Base-by-base conservation (phyloP, 2,329 filamentous ascomycete species). In the Trichothecium sympodiale region DNA sequence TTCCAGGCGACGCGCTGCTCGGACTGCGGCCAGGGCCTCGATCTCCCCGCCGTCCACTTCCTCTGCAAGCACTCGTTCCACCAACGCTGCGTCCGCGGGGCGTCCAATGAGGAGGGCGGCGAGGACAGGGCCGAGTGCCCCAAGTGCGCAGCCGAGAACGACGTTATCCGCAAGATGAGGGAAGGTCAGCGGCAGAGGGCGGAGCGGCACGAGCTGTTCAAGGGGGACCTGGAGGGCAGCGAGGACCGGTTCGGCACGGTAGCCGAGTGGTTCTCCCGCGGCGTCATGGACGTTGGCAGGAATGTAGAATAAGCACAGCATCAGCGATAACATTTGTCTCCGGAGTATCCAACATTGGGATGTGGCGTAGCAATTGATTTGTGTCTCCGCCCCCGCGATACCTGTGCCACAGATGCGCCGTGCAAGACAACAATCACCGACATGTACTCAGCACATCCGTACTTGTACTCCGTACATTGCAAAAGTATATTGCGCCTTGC, bases 11-110 rank as follows among this genome's bases (percentile, higher is more conserved):
- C 87, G 25, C 75, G 91, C 35, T 98, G 91, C 55, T 80, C 82
- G 18, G 79, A 83, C 35, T 98, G 91, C 55, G 77, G 77, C 13
- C 73, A 77, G 27, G 70, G 75, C 17, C 69, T 96, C 14, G 88
- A 95, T 45, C 66, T 96, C 10, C 91, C 91, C 0, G 84, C 80
- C 0, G 88, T 98, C 33, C 91, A 98, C 54, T 98, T 98, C 56
- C 61, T 98, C 43, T 98, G 91, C 65, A 94, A 94, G 56, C 91
- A 98, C 56, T 88, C 81, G 41, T 98, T 95, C 67, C 91, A 98
- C 54, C 85, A 94, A 61, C 72, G 84, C 31, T 98, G 89, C 57
- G 63, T 98, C 52, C 62, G 68, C 35, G 56, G 55, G 10, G 64
- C 61, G 3, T 26, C 23, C 16, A 25, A 39, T 9, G 67, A 72